Percentiles rank a stretch among this genome's conserved stretches.
Evolutionary conservation across 495 filamentous ascomycete species (phyloP).

Genomic region (Penicillium verhagenii): DNA sequence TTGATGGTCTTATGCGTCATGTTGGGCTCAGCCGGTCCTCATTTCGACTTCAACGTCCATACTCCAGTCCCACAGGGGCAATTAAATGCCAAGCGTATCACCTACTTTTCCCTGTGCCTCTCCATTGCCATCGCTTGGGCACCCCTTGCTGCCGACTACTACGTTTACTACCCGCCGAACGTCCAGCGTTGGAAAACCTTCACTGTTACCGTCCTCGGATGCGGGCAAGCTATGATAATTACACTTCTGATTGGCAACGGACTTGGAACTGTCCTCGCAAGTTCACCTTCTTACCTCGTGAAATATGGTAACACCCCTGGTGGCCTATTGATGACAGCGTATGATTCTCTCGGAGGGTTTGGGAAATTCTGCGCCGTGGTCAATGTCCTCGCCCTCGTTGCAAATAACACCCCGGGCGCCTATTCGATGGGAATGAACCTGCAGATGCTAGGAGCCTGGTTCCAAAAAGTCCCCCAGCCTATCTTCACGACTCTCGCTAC

Average conservation of each 20-base stretch:
- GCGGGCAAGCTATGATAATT: slow-evolving; percentile 51
- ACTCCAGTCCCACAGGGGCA: slow-evolving; percentile 35
- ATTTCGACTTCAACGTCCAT: slow-evolving; percentile 57
- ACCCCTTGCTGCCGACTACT: slow-evolving; percentile 54
- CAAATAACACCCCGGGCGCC: slow-evolving; percentile 66
- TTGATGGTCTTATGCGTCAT: slow-evolving; percentile 63
- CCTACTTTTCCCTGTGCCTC: slow-evolving; percentile 63
- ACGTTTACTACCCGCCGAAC: slow-evolving; percentile 55
- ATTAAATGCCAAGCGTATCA: slow-evolving; percentile 57
- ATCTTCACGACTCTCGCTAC: slow-evolving; percentile 54
- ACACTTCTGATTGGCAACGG: slow-evolving; percentile 71
- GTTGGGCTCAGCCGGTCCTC: slow-evolving; percentile 63
- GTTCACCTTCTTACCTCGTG: slow-evolving; percentile 48
- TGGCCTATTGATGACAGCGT: slow-evolving; percentile 65
- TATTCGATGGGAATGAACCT: slow-evolving; percentile 74
- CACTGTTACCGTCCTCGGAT: slow-evolving; percentile 49
- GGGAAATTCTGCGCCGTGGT: slow-evolving; percentile 70
- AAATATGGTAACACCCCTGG: slow-evolving; percentile 61
- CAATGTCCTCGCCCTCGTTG: slow-evolving; percentile 65
- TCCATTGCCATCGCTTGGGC: slow-evolving; percentile 55
- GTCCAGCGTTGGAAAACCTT: slow-evolving; percentile 46
- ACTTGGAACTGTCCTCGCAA: slow-evolving; percentile 58
- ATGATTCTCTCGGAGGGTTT: slow-evolving; percentile 59
- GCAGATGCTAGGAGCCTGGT: slow-evolving; percentile 64
- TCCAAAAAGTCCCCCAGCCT: slow-evolving; percentile 65